These are phyloP conservation scores for Phytopythium aichiense DNA, from an alignment of 352 stramenopile species.

Conservation along the genomic window DNA sequence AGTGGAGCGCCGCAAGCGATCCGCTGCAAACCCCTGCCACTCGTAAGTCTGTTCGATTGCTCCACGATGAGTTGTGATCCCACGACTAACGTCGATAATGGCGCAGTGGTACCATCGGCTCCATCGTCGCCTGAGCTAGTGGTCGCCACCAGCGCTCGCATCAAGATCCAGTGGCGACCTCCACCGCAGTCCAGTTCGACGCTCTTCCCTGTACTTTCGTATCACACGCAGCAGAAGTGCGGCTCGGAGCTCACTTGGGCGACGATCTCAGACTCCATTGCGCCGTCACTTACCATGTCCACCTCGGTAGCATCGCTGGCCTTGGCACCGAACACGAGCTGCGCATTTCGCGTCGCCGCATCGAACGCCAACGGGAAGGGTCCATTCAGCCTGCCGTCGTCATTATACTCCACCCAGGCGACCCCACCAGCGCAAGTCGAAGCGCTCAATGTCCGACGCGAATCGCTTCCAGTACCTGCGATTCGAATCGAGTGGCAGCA, in stretches of 20 bases:
- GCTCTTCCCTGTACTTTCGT: constrained; percentile 39
- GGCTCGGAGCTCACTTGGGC: constrained; percentile 40
- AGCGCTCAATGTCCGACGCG: constrained; percentile 14
- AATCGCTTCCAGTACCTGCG: constrained; percentile 3
- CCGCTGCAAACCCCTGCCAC: constrained; percentile 34
- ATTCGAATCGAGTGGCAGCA: constrained; percentile 28
- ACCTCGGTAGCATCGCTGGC: constrained; percentile 27
- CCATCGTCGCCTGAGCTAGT: constrained; percentile 41
- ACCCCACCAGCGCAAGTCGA: constrained; percentile 20
- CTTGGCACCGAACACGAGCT: constrained; percentile 36
- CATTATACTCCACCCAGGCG: constrained; percentile 21
- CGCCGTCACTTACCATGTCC: constrained; percentile 18
- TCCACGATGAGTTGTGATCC: not conserved
- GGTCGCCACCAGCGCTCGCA: constrained; percentile 16
- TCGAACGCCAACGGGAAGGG: constrained; percentile 47
- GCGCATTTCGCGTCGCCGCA: constrained; percentile 48
- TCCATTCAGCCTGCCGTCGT: constrained; percentile 43
- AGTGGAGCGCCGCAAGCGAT: constrained; percentile 44
- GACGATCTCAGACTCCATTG: constrained; percentile 22
- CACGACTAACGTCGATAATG: not conserved
- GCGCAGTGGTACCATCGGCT: constrained; percentile 23
- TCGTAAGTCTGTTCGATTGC: constrained; percentile 3
- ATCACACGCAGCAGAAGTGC: constrained; percentile 51
- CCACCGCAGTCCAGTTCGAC: not conserved
- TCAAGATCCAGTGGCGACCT: constrained; percentile 44